Evolutionary conservation across 306 rosid genomes (phyloP).

Genomic region (Casuarina equisetifolia): DNA sequence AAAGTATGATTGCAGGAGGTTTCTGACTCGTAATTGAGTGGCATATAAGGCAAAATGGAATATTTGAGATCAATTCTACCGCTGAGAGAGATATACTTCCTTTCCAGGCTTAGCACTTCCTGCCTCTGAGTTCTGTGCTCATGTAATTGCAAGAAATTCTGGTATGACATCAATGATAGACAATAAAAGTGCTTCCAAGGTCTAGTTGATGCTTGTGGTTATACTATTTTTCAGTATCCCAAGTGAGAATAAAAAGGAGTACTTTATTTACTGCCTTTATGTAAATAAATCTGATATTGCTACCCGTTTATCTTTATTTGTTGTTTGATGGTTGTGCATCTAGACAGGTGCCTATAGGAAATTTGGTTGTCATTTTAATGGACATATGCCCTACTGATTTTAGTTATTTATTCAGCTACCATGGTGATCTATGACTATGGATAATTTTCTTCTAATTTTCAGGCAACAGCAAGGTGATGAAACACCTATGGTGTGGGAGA

Average conservation of each 20-base stretch:
- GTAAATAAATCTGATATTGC: background rate
- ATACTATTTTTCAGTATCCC: no score
- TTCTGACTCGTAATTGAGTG: background rate
- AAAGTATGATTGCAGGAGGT: background rate
- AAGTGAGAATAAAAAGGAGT: no score
- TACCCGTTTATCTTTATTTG: background rate
- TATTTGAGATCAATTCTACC: background rate
- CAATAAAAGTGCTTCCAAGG: background rate
- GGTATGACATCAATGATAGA: background rate
- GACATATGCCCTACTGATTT: background rate
- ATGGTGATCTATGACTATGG: background rate
- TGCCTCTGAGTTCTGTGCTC: background rate
- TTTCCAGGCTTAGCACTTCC: background rate
- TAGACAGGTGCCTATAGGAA: background rate
- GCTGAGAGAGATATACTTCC: background rate
- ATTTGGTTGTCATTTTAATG: background rate
- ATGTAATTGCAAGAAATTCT: no score
- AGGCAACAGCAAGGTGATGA: conserved; percentile 91
- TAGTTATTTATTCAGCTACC: background rate
- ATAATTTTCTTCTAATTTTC: conserved; percentile 26
- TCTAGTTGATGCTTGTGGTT: background rate
- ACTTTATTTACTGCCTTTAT: no score
- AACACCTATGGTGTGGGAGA: conserved; percentile 94
- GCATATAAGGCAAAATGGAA: background rate
- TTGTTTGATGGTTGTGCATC: background rate